Conservation (phyloP, 169 alveolate genomes). For the Cryptosporidium meleagridis region DNA sequence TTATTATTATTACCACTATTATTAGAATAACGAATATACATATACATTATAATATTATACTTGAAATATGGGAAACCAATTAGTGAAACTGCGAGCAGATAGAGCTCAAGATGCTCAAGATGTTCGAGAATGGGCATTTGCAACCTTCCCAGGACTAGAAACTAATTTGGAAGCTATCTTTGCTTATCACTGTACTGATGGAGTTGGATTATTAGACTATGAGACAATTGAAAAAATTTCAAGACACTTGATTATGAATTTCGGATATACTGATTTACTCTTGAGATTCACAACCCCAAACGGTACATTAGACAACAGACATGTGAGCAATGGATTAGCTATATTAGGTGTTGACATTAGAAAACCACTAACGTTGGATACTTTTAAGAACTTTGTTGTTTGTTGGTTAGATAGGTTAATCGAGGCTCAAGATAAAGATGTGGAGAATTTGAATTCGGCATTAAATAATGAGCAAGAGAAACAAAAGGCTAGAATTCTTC, state of each 20-base stretch:
- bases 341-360: conserved; percentile 34
- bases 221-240: conserved; percentile 54
- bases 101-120: conserved; percentile 70
- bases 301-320: conserved; percentile 50
- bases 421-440: conserved; percentile 61
- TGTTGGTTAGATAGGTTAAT: conserved; percentile 66
- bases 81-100: conserved; percentile 57
- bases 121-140: conserved; percentile 73
- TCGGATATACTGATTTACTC: conserved; percentile 62
- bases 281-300: conserved; percentile 39
- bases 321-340: conserved; percentile 45
- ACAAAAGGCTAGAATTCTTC: conserved; percentile 51
- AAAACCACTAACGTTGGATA: conserved; percentile 61
- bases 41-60: neutral
- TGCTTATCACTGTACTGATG: conserved; percentile 69
- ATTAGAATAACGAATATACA: neutral
- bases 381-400: conserved; percentile 59
- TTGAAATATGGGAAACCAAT: conserved; percentile 71
- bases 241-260: conserved; percentile 63
- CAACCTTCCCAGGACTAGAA: conserved; percentile 71
- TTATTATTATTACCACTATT: neutral
- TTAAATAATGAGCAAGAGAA: conserved; percentile 59
- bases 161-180: conserved; percentile 58
- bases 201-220: conserved; percentile 50
- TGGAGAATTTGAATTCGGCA: conserved; percentile 61